Percentiles rank a stretch among this genome's conserved stretches.
phyloP scores from a whole-genome alignment of 192 early-diverging fungal species.

The Coemansia sp. region DNA sequence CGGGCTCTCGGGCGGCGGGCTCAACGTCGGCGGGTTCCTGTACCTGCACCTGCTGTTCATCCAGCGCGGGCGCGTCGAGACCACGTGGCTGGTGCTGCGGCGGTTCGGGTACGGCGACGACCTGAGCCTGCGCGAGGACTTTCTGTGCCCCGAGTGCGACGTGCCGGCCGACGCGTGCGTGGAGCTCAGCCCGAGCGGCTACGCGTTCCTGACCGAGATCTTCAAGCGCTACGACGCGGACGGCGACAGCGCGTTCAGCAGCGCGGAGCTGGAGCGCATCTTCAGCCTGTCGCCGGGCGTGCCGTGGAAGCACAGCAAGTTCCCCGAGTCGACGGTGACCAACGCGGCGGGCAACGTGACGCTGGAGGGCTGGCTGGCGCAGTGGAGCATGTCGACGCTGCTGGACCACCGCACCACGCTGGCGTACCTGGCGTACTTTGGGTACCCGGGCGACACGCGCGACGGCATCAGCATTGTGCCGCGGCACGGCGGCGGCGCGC shows the following conservation, averaged over 20 bases:
- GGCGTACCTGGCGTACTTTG: slow-evolving; percentile 94
- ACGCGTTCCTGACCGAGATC: slow-evolving; percentile 91
- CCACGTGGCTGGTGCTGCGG: slow-evolving; percentile 96
- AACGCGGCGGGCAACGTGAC: slow-evolving; percentile 87
- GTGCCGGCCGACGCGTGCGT: slow-evolving; percentile 87
- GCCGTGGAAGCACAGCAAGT: slow-evolving; percentile 87
- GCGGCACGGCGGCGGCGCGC: slow-evolving; percentile 52
- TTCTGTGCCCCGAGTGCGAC: slow-evolving; percentile 79
- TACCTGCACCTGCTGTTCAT: slow-evolving; percentile 96
- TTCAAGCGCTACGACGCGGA: slow-evolving; percentile 95
- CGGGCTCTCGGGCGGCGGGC: slow-evolving; percentile 78
- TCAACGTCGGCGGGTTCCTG: slow-evolving; percentile 92
- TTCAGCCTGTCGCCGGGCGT: slow-evolving; percentile 87
- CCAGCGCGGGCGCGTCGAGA: slow-evolving; percentile 93
- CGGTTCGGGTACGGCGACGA: slow-evolving; percentile 98
- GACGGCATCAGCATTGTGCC: slow-evolving; percentile 72
- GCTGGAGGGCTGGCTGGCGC: slow-evolving; percentile 94
- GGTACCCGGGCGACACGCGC: slow-evolving; percentile 86
- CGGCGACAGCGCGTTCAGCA: slow-evolving; percentile 91
- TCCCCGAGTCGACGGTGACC: slow-evolving; percentile 87
- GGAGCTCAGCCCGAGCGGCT: slow-evolving; percentile 89
- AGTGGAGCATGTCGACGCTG: slow-evolving; percentile 99
- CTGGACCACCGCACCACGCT: slow-evolving; percentile 86
- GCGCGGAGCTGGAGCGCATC: slow-evolving; percentile 75
- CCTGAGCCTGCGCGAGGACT: slow-evolving; percentile 86